Conservation (phyloP, 768 basidiomycete species). For the Lyophyllum decastes region DNA sequence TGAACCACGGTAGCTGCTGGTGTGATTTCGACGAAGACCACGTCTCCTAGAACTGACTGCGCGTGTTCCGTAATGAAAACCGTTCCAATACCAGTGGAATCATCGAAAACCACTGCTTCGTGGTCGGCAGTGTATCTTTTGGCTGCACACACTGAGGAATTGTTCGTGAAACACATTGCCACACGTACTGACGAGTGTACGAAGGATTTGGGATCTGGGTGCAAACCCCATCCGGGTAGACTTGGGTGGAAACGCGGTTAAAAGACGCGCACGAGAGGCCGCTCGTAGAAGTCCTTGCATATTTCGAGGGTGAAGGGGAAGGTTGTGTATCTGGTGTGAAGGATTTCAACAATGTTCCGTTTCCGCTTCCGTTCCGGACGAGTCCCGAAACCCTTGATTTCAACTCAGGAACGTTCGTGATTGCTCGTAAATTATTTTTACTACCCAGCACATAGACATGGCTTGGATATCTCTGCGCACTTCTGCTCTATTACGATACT, state of each 20-base stretch:
- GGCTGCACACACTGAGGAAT: slow-evolving; percentile 39
- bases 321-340: background rate
- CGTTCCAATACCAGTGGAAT: slow-evolving; percentile 72
- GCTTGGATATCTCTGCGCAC: background rate
- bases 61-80: slow-evolving; percentile 92
- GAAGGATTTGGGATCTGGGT: slow-evolving; percentile 33
- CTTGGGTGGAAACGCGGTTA: slow-evolving; percentile 19
- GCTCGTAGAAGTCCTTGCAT: slow-evolving; percentile 44
- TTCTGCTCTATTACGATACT: background rate
- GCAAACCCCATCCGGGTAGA: slow-evolving; percentile 20
- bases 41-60: slow-evolving; percentile 89
- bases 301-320: slow-evolving; percentile 7
- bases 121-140: slow-evolving; percentile 87
- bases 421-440: background rate
- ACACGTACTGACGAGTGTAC: slow-evolving; percentile 65
- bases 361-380: background rate
- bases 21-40: slow-evolving; percentile 95
- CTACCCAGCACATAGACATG: background rate
- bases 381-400: background rate
- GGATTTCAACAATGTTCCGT: background rate
- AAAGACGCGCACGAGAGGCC: slow-evolving; percentile 23
- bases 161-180: background rate
- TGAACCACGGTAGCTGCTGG: slow-evolving; percentile 56
- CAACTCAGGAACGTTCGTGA: background rate
- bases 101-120: slow-evolving; percentile 83